A percentile compares a stretch with the other conserved stretches of the same genome.
These are phyloP conservation scores for Moringa oleifera DNA, from an alignment of 345 rosid species.

Conservation along the genomic window DNA sequence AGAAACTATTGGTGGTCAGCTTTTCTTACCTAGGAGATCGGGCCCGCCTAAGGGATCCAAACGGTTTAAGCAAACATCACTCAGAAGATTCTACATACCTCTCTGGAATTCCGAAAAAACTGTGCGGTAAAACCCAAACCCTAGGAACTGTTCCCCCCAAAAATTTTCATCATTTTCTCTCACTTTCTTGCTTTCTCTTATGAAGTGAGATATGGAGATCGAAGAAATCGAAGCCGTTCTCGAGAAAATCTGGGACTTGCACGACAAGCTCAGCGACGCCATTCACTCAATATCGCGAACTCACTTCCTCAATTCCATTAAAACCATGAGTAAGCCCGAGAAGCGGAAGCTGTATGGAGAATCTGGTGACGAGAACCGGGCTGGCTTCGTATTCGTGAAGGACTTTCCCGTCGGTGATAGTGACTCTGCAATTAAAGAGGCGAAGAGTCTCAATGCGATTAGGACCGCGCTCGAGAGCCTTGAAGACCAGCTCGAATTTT, in stretches of 20 bases:
- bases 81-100: background rate
- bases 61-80: background rate
- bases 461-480: slow-evolving; percentile 92
- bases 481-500: slow-evolving; percentile 93
- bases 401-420: slow-evolving; percentile 48
- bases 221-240: slow-evolving; percentile 83
- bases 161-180: background rate
- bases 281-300: slow-evolving; percentile 77
- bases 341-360: slow-evolving; percentile 32
- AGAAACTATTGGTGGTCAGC: background rate
- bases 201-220: slow-evolving; percentile 84
- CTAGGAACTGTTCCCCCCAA: slow-evolving; percentile 1
- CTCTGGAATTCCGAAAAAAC: background rate
- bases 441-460: slow-evolving; percentile 81
- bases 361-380: slow-evolving; percentile 32
- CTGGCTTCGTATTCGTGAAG: slow-evolving; percentile 78
- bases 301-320: slow-evolving; percentile 73
- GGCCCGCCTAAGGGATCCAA: background rate
- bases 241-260: slow-evolving; percentile 95
- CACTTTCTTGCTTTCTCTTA: background rate
- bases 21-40: background rate
- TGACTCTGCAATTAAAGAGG: slow-evolving; percentile 71
- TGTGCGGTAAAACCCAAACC: slow-evolving; percentile 19
- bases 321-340: slow-evolving; percentile 30
- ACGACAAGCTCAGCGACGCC: slow-evolving; percentile 95